Percentiles rank a stretch among this genome's conserved stretches.
phyloP scores from a whole-genome alignment of 2,329 filamentous ascomycete species.

The Fusarium sp. region DNA sequence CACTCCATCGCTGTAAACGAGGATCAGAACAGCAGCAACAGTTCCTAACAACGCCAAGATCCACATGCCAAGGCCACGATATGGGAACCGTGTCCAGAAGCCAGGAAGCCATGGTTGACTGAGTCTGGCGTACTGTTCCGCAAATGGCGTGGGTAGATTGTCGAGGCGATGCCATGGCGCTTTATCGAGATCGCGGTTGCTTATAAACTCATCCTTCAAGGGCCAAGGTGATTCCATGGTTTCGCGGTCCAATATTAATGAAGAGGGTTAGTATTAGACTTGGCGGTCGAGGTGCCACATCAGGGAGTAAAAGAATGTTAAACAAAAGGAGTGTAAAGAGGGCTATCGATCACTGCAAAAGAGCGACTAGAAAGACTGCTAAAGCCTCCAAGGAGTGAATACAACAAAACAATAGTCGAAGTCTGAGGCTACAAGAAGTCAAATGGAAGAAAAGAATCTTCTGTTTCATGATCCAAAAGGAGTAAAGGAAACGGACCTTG shows the following conservation, averaged over 20 bases:
- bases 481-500: not conserved
- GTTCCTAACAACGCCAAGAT: conserved; percentile 28
- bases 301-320: not conserved
- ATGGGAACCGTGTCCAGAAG: conserved; percentile 33
- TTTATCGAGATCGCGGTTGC: not conserved
- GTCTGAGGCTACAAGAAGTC: not conserved
- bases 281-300: not conserved
- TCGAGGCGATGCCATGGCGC: conserved; percentile 27
- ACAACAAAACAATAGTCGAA: not conserved
- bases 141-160: not conserved
- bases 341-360: not conserved
- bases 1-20: conserved; percentile 32
- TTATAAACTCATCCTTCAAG: conserved; percentile 17
- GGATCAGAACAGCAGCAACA: conserved; percentile 21
- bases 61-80: conserved; percentile 31
- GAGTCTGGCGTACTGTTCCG: conserved; percentile 14
- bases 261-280: not conserved
- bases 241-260: not conserved
- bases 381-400: not conserved
- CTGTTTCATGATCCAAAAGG: not conserved
- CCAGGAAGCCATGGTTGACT: conserved; percentile 35
- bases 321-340: not conserved
- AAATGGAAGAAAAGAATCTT: conserved; percentile 3
- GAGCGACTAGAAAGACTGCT: not conserved
- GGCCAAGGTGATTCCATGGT: conserved; percentile 13